Evolutionary conservation across 2,329 filamentous ascomycete species (phyloP).

Genomic region (Scedosporium aurantiacum): DNA sequence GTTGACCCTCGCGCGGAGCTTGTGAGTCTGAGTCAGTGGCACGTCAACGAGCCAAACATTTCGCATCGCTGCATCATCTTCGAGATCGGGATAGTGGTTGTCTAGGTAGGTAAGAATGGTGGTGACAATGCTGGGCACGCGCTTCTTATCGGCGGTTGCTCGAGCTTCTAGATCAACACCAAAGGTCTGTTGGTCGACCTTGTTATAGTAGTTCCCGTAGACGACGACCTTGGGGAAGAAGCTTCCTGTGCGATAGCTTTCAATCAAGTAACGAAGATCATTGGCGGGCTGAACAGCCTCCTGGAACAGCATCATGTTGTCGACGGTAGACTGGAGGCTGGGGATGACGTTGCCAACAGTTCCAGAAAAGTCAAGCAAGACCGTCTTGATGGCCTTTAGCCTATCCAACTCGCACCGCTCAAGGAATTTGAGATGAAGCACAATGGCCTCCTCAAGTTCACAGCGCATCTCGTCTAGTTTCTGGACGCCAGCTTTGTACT

Average conservation of each 20-base stretch:
- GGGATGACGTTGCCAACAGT: slow-evolving; percentile 97
- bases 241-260: slow-evolving; percentile 91
- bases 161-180: slow-evolving; percentile 95
- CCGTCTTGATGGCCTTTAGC: slow-evolving; percentile 95
- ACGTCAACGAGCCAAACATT: slow-evolving; percentile 94
- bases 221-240: slow-evolving; percentile 84
- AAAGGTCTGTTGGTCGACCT: slow-evolving; percentile 93
- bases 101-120: slow-evolving; percentile 91
- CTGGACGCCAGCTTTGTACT: slow-evolving; percentile 77
- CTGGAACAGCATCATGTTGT: slow-evolving; percentile 98
- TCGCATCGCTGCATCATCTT: slow-evolving; percentile 86
- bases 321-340: slow-evolving; percentile 85
- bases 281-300: slow-evolving; percentile 92
- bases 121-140: slow-evolving; percentile 85
- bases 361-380: slow-evolving; percentile 93
- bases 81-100: slow-evolving; percentile 92
- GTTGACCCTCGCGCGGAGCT: slow-evolving; percentile 72
- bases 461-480: slow-evolving; percentile 86
- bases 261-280: slow-evolving; percentile 84
- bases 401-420: slow-evolving; percentile 95
- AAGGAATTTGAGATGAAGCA: slow-evolving; percentile 86
- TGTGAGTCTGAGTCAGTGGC: slow-evolving; percentile 72
- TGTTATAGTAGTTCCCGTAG: slow-evolving; percentile 99
- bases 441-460: slow-evolving; percentile 89
- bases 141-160: slow-evolving; percentile 86